These are phyloP conservation scores for Pugionium cornutum DNA, from an alignment of 345 rosid genomes.

Conservation along the genomic window DNA sequence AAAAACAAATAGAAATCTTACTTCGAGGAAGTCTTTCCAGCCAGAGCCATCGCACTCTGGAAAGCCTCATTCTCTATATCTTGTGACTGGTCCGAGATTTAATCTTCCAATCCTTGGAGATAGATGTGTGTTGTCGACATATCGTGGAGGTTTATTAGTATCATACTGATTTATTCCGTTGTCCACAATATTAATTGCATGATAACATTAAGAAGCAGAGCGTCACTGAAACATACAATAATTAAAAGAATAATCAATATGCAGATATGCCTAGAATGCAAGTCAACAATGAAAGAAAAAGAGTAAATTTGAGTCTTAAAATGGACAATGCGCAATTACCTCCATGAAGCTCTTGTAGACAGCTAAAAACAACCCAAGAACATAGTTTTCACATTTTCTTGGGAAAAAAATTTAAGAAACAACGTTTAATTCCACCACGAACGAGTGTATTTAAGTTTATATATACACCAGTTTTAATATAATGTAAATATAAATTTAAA, in stretches of 20 bases:
- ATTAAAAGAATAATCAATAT: background rate
- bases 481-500: too few species aligned
- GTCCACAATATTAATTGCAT: conserved; percentile 90
- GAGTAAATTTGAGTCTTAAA: background rate
- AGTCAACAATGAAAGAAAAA: background rate
- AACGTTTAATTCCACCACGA: conserved; percentile 57
- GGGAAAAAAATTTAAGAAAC: background rate
- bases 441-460: too few species aligned
- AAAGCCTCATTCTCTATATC: conserved; percentile 90
- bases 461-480: too few species aligned
- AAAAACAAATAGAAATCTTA: conserved; percentile 39
- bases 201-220: conserved; percentile 6
- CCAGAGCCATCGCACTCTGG: conserved; percentile 69
- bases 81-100: conserved; percentile 84
- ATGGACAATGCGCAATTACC: conserved; percentile 41
- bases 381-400: conserved; percentile 56
- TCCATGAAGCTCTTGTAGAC: conserved; percentile 95
- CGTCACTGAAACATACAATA: background rate
- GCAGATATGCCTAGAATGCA: background rate
- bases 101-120: conserved; percentile 86
- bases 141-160: conserved; percentile 80
- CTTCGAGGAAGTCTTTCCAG: conserved; percentile 85
- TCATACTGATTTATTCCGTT: conserved; percentile 83
- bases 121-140: conserved; percentile 80
- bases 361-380: conserved; percentile 68